Evolutionary conservation across 2,329 filamentous ascomycete genomes (phyloP), one percentile per base, ranked within the genome.

Genomic region (Pseudodiploospora longispora): DNA sequence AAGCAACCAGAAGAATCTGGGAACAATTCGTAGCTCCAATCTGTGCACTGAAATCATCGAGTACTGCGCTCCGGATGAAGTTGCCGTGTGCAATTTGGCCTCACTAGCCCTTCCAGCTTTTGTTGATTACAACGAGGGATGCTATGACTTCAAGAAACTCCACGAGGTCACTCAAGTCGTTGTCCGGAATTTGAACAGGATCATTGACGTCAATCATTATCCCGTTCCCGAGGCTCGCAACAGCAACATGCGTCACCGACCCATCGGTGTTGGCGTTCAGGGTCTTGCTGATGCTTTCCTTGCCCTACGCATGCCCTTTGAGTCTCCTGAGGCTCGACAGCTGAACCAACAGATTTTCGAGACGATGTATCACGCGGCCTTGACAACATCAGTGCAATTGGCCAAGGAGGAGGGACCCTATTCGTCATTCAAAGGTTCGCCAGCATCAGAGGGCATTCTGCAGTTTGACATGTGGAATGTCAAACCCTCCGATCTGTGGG

Each of bases 1-100:
- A 85, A 96, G 90, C 77, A 98, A 98, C 80, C 93, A 98, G 75
- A 97, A 98, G 84, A 98, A 98, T 71, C 78, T 98, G 30, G 93
- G 93, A 54, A 96, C 90, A 50, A 98, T 98, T 59, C 89, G 89
- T 68, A 96, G 88, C 76, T 98, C 93, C 61, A 98, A 98, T 69
- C 77, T 98, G 40, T 98, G 93, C 82, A 97, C 91, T 41, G 93
- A 98, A 70, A 98, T 98, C 58, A 80, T 98, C 53, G 93, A 98
- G 74, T 98, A 96, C 75, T 94, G 77, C 53, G 88, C 93, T 32
- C 91, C 93, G 32, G 93, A 98, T 67, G 93, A 98, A 78, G 93
- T 98, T 41, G 93, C 93, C 55, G 93, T 97, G 47, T 98, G 93
- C 77, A 98, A 98, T 72, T 72, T 98, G 66, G 93, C 93, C 33